Base-by-base conservation (phyloP, 768 basidiomycete species). In the Steccherinum ochraceum region DNA sequence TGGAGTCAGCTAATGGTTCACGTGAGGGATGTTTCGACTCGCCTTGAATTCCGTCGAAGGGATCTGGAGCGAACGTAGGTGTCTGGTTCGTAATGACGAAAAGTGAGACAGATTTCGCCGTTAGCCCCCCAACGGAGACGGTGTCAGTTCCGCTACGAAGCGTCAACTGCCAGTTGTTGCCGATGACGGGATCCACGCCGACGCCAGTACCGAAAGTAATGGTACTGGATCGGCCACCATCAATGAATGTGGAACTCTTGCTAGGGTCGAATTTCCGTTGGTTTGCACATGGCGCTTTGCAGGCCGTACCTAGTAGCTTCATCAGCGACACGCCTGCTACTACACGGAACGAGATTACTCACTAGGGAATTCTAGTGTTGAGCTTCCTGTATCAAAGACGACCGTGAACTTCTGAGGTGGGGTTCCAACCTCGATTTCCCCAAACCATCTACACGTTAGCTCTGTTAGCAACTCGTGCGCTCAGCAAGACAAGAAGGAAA, bases 341-440 rank as follows among this genome's bases (percentile, higher is more conserved):
- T 2, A 26, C 24, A 30, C 47, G 13, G 3, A 20, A 46, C 19
- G 30, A 26, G 16, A 12, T 24, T 16, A 25, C 12, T 60, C 74
- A 74, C 77, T 76, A 2, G 73, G 73, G 52, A 78, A 75, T 64
- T 77, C 76, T 12, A 77, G 67, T 11, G 69, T 68, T 5, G 62
- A 60, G 52, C 75, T 78, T 44, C 79, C 79, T 11, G 80, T 81
- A 56, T 81, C 80, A 63, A 81, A 81, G 12, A 81, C 76, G 45
- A 81, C 79, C 51, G 40, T 63, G 49, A 68, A 58, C 1, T 49
- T 54, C 56, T 81, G 79, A 2, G 78, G 76, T 10, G 79, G 79
- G 1, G 79, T 80, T 21, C 79, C 78, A 40, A 80, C 75, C 16
- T 35, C 7, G 7, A 49, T 27, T 45, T 43, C 45, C 48, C 1